Evolutionary conservation across 208 protist species (phyloP).

Genomic region (Tetramitus jugosus): DNA sequence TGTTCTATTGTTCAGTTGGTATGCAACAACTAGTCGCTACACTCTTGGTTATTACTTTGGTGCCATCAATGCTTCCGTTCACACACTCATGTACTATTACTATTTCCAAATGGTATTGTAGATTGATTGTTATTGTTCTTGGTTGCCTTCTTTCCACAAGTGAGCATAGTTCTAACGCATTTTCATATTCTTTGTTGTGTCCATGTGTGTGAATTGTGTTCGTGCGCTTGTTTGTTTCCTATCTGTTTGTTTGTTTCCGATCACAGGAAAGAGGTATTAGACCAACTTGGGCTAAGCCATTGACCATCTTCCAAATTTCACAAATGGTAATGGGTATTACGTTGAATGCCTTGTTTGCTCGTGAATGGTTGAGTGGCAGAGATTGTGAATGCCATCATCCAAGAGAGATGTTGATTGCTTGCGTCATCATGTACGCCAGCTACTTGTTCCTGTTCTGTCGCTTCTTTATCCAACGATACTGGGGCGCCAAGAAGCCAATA

Average conservation of each 20-base stretch:
- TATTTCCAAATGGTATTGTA: neutral
- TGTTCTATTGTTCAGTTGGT: constrained; percentile 18
- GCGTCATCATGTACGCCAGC: constrained; percentile 10
- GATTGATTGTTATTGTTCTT: too few relatives aligned
- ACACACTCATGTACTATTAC: constrained; percentile 6
- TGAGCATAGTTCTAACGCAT: too few relatives aligned
- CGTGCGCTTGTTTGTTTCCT: too few relatives aligned
- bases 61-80: neutral
- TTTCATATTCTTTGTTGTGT: too few relatives aligned
- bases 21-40: neutral
- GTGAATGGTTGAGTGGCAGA: neutral
- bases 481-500: neutral
- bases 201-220: too few relatives aligned
- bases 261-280: neutral
- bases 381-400: neutral
- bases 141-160: too few relatives aligned
- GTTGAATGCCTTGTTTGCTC: neutral
- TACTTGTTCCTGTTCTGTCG: constrained; percentile 5
- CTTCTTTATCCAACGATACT: constrained; percentile 8
- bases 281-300: neutral
- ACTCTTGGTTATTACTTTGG: neutral
- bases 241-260: too few relatives aligned
- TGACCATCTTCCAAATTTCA: neutral
- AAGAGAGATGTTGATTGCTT: neutral
- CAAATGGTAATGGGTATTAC: neutral